phyloP scores from a whole-genome alignment of 2,329 filamentous ascomycete species.

The Fusarium metavorans region DNA sequence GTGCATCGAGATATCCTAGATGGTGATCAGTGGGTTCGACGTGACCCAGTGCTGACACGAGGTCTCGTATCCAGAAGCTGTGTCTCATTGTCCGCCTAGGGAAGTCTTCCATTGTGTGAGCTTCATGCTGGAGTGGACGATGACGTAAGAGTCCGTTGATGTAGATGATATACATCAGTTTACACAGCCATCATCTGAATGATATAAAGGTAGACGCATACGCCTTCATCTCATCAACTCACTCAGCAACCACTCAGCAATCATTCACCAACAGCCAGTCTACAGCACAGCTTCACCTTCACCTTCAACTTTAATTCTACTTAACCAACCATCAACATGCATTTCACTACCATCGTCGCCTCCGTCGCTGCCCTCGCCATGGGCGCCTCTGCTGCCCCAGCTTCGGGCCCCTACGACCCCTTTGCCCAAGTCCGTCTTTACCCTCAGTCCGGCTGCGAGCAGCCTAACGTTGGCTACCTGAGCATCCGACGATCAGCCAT shows the following conservation, averaged over 20 bases:
- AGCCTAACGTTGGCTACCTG: slow-evolving; percentile 11
- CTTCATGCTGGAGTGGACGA: not conserved
- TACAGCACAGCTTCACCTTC: not conserved
- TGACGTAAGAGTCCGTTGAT: not conserved
- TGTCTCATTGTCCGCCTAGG: not conserved
- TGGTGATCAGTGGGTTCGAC: not conserved
- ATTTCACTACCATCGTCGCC: not conserved
- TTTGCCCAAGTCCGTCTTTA: slow-evolving; percentile 7
- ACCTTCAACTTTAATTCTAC: not conserved
- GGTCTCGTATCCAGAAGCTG: not conserved
- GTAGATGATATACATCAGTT: not conserved
- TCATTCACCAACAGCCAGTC: too few species aligned
- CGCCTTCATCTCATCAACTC: not conserved
- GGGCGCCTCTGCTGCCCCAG: not conserved
- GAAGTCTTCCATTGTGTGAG: not conserved
- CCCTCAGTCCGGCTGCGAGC: not conserved
- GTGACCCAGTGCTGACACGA: not conserved
- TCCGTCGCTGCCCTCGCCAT: not conserved
- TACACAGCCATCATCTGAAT: not conserved
- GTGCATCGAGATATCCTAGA: not conserved
- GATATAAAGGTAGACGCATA: not conserved
- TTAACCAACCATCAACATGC: slow-evolving; percentile 5
- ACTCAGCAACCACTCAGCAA: not conserved
- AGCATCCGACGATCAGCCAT: slow-evolving; percentile 4
- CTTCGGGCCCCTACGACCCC: not conserved